Conservation (phyloP, 495 filamentous ascomycete species). For the Podospora pseudoanserina region DNA sequence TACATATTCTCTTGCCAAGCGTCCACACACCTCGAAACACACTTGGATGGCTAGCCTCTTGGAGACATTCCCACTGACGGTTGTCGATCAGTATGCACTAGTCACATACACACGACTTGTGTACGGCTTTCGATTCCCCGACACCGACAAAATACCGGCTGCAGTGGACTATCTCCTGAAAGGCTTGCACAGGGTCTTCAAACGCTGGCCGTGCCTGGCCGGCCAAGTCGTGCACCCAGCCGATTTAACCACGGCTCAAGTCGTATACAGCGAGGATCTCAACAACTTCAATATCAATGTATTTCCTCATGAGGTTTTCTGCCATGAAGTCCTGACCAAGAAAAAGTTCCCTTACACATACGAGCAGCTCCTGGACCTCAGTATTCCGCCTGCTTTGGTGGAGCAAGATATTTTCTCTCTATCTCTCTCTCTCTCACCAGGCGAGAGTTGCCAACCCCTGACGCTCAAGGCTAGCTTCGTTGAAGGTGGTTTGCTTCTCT, state of each 20-base stretch:
- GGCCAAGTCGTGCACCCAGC: neutral
- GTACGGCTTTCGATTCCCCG: neutral
- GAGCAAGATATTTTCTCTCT: neutral
- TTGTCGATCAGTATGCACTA: neutral
- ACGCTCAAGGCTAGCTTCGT: neutral
- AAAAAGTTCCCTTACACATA: neutral
- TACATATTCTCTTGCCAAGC: neutral
- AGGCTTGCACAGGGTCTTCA: neutral
- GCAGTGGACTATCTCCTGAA: neutral
- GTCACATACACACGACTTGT: neutral
- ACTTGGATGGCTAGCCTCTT: neutral
- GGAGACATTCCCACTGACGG: neutral
- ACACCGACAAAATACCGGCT: neutral
- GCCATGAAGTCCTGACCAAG: neutral
- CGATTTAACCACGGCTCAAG: neutral
- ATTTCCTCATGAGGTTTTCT: neutral
- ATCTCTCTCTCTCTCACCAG: neutral
- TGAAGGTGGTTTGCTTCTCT: neutral
- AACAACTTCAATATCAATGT: neutral
- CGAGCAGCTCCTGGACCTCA: neutral
- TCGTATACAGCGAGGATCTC: neutral
- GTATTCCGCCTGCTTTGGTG: neutral
- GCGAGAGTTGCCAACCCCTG: neutral
- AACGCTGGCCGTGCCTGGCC: neutral
- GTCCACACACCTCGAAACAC: neutral